A percentile compares a stretch with the other conserved stretches of the same genome.
These are phyloP conservation scores for Cryphonectria naterciae DNA, from an alignment of 2,329 filamentous ascomycete genomes.

Conservation along the genomic window DNA sequence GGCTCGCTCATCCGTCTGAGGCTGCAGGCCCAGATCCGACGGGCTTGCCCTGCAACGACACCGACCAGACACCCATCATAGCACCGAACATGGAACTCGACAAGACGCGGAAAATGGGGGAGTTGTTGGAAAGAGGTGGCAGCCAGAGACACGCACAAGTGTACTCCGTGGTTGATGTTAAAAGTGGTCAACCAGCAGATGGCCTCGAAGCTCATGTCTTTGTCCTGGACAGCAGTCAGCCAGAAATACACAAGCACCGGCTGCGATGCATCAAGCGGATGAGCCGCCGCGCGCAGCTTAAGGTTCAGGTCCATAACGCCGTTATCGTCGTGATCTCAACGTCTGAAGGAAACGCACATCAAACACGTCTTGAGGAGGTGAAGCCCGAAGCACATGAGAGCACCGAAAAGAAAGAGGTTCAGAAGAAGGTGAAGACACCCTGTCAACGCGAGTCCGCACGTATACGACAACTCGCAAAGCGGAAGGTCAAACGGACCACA, in stretches of 20 bases:
- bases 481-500: background rate
- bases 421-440: background rate
- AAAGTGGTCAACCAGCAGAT: background rate
- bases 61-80: background rate
- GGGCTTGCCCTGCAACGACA: background rate
- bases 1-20: too few species aligned
- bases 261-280: constrained; percentile 17
- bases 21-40: background rate
- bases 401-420: too few species aligned
- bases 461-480: constrained; percentile 1
- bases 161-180: constrained; percentile 7
- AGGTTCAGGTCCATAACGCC: background rate
- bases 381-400: background rate
- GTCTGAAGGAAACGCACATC: background rate
- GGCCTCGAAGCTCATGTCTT: constrained; percentile 15
- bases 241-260: constrained; percentile 9
- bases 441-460: background rate
- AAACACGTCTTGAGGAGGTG: background rate
- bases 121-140: background rate
- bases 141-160: constrained; percentile 2
- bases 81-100: constrained; percentile 11
- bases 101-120: background rate
- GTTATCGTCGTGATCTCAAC: constrained; percentile 5
- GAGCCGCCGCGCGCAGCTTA: background rate
- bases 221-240: background rate